phyloP scores from a whole-genome alignment of 306 rosid species.

The Lathyrus sativus region DNA sequence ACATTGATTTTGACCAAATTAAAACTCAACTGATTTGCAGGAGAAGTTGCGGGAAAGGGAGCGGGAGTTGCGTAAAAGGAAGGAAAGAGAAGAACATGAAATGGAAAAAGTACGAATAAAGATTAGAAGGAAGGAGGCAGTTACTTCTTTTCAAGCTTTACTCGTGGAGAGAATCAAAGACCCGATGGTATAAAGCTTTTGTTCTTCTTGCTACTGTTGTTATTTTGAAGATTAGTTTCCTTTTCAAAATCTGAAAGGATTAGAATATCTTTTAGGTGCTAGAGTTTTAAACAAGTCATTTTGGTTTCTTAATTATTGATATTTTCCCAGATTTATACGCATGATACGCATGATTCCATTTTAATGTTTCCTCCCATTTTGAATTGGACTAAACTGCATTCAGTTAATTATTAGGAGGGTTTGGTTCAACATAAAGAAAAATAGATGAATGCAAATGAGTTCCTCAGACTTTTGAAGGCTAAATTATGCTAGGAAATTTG shows the following conservation, averaged over 20 bases:
- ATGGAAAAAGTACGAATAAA: conserved; percentile 85
- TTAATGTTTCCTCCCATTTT: neutral
- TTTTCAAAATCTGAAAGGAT: conserved; percentile 20
- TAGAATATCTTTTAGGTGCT: conserved; percentile 5
- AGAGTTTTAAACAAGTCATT: conserved; percentile 15
- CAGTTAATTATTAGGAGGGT: conserved; percentile 5
- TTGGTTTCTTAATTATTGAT: conserved; percentile 24
- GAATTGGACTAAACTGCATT: conserved; percentile 25
- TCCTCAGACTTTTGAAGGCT: conserved; percentile 14
- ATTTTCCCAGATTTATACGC: neutral
- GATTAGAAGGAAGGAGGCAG: conserved; percentile 90
- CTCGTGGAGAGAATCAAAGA: conserved; percentile 94
- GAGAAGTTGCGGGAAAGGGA: conserved; percentile 94
- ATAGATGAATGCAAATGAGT: neutral
- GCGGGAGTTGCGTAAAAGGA: conserved; percentile 85
- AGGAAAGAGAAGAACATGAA: conserved; percentile 99
- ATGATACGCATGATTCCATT: neutral
- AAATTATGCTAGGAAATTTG: neutral
- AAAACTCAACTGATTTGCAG: conserved; percentile 51
- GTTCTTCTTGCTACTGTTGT: conserved; percentile 7
- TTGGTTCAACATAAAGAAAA: neutral
- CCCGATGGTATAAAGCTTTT: conserved; percentile 73
- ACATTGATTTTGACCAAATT: conserved; percentile 10
- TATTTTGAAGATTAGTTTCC: neutral
- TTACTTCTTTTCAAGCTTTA: conserved; percentile 85